Conservation (phyloP, 2,329 filamentous ascomycete genomes). For the Pseudonectria foliicola region DNA sequence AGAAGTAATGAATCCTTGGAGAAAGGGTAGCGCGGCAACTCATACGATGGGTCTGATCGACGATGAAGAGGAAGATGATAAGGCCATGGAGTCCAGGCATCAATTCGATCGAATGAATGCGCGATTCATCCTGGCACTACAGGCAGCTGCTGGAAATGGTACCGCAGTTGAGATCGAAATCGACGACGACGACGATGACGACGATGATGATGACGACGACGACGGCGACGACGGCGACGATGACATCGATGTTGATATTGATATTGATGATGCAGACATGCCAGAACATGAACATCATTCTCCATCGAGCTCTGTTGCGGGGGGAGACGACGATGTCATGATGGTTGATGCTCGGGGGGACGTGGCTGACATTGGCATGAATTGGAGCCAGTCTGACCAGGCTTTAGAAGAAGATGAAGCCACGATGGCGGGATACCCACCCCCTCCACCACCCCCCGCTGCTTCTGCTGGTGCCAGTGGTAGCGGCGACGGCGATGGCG, state of each 20-base stretch:
- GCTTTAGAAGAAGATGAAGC: conserved; percentile 70
- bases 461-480: conserved; percentile 34
- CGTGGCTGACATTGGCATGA: conserved; percentile 39
- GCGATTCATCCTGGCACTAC: conserved; percentile 31
- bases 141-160: conserved; percentile 24
- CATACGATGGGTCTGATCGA: conserved; percentile 51
- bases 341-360: conserved; percentile 47
- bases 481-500: conserved; percentile 20
- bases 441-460: conserved; percentile 57
- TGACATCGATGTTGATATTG: conserved; percentile 52
- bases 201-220: conserved; percentile 32
- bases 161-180: conserved; percentile 23
- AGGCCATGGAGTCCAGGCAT: conserved; percentile 33
- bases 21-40: conserved; percentile 72
- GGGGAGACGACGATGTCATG: conserved; percentile 48
- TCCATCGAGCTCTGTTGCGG: conserved; percentile 23
- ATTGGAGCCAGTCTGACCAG: conserved; percentile 52
- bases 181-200: conserved; percentile 26
- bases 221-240: conserved; percentile 44
- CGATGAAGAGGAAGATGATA: conserved; percentile 41
- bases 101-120: conserved; percentile 28
- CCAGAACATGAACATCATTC: conserved; percentile 30
- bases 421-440: conserved; percentile 66
- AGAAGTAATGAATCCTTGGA: conserved; percentile 83
- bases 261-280: conserved; percentile 37